phyloP scores from a whole-genome alignment of 2,329 filamentous ascomycete genomes.

The Fusarium sp. region DNA sequence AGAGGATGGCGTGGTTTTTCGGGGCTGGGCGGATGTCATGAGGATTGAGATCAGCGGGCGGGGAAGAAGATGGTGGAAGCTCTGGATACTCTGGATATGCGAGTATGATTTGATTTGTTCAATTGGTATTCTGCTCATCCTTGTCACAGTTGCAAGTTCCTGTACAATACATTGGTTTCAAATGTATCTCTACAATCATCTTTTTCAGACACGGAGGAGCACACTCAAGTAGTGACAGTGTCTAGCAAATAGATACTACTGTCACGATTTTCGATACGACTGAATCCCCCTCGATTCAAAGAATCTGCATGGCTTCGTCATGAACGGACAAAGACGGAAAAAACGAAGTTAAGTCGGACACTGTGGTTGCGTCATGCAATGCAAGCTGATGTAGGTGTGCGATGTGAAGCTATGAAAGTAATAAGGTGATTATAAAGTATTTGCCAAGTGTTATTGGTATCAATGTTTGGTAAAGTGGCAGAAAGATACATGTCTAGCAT shows the following conservation, averaged over 20 bases:
- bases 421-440: not conserved
- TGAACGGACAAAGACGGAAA: not conserved
- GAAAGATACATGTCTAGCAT: not conserved
- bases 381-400: conserved; percentile 1
- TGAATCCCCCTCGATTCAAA: not conserved
- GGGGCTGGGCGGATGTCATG: conserved; percentile 19
- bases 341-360: not conserved
- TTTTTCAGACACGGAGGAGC: not conserved
- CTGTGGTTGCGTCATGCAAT: conserved; percentile 1
- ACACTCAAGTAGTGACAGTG: not conserved
- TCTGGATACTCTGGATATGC: not conserved
- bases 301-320: not conserved
- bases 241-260: not conserved
- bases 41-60: conserved; percentile 19
- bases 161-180: not conserved
- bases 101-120: not conserved
- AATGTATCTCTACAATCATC: not conserved
- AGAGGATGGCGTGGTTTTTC: conserved; percentile 10
- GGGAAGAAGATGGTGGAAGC: not conserved
- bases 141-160: not conserved
- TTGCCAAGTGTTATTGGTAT: not conserved
- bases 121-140: not conserved
- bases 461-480: not conserved
- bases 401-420: not conserved
- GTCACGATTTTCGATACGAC: not conserved